These are phyloP conservation scores for Pseudogymnoascus destructans DNA, from an alignment of 2,329 filamentous ascomycete genomes.

Conservation along the genomic window DNA sequence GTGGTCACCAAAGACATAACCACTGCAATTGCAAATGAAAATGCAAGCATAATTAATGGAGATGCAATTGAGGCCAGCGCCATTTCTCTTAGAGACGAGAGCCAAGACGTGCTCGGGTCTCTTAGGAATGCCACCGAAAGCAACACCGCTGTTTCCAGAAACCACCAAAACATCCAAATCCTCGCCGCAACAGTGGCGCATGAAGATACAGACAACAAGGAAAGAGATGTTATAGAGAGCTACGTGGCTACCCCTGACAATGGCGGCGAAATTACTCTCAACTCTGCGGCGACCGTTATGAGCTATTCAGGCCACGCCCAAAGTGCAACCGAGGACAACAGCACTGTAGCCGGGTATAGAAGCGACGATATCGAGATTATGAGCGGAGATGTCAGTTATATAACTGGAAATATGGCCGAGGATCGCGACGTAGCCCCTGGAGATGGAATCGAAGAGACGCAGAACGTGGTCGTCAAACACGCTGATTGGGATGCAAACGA, in stretches of 20 bases:
- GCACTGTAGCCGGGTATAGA: neutral
- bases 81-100: neutral
- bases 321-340: neutral
- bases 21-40: neutral
- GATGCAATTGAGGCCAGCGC: neutral
- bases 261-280: neutral
- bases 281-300: no score
- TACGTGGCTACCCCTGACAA: neutral
- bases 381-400: neutral
- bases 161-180: neutral
- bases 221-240: no score
- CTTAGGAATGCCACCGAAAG: neutral
- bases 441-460: neutral
- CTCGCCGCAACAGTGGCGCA: neutral
- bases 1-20: neutral
- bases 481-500: neutral
- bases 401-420: neutral
- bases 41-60: slow-evolving; percentile 1
- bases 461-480: neutral
- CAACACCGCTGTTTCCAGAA: neutral
- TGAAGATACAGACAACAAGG: neutral
- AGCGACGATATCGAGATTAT: neutral
- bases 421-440: neutral
- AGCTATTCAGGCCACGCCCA: neutral
- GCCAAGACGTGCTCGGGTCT: neutral